These are phyloP conservation scores for Cystobasidium pallidum DNA, from an alignment of 1,284 basidiomycete genomes.

Conservation along the genomic window DNA sequence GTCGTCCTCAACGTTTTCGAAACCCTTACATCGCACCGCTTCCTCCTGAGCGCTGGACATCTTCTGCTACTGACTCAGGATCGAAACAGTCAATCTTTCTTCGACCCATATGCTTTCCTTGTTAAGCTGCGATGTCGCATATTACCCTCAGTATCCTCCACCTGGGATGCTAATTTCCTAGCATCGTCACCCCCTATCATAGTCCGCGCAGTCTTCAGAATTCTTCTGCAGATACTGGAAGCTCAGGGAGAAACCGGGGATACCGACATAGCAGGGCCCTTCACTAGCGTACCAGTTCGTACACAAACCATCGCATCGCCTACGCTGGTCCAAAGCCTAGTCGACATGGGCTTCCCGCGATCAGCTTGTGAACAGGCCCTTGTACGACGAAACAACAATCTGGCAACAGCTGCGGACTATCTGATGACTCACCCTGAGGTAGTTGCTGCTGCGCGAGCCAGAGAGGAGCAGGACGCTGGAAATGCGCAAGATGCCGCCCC, in stretches of 20 bases:
- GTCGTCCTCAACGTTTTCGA: constrained; percentile 77
- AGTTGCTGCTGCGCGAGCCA: constrained; percentile 61
- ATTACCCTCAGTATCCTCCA: constrained; percentile 68
- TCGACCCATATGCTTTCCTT: constrained; percentile 82
- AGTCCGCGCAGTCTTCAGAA: constrained; percentile 70
- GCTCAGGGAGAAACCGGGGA: constrained; percentile 31
- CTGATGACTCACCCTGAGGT: constrained; percentile 81
- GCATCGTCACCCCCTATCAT: constrained; percentile 70
- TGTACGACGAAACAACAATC: constrained; percentile 80
- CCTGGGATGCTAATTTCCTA: constrained; percentile 88
- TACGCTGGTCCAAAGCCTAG: constrained; percentile 72
- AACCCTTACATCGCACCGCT: constrained; percentile 75
- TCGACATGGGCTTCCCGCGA: constrained; percentile 95
- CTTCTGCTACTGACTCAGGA: constrained; percentile 69
- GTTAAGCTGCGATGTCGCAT: constrained; percentile 74
- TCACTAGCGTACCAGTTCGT: constrained; percentile 54
- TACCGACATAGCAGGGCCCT: constrained; percentile 48
- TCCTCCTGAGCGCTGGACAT: constrained; percentile 81
- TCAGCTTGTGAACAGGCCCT: constrained; percentile 82
- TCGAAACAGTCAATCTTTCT: constrained; percentile 62
- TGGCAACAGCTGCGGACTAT: constrained; percentile 85
- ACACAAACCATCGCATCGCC: constrained; percentile 46
- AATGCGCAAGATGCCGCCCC: constrained; percentile 49
- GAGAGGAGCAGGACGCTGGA: constrained; percentile 58
- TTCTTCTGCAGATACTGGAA: constrained; percentile 75